Conservation (phyloP, 1,284 basidiomycete genomes). For the Apiotrichum laibachii region DNA sequence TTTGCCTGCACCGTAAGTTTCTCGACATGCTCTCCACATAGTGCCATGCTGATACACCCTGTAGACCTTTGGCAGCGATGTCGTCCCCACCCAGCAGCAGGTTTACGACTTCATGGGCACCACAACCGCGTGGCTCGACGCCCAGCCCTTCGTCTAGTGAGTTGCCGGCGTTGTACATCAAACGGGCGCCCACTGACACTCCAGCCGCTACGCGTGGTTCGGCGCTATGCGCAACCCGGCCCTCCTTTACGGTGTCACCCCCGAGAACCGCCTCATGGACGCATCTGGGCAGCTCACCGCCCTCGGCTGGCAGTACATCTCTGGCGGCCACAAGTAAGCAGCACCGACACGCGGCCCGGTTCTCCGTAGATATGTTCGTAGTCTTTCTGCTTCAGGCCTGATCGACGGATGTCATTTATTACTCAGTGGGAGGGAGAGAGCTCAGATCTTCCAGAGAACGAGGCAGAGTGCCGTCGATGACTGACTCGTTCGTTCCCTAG, state of each 20-base stretch:
- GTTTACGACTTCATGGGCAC: constrained; percentile 8
- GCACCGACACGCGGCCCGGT: background rate
- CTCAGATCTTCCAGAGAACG: too few relatives aligned
- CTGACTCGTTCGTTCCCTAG: too few relatives aligned
- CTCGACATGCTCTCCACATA: background rate
- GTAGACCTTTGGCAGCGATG: background rate
- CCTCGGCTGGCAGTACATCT: constrained; percentile 2
- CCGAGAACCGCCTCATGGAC: constrained; percentile 5
- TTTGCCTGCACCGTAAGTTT: constrained; percentile 24
- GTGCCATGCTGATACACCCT: background rate
- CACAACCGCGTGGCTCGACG: constrained; percentile 3
- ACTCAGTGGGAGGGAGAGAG: too few relatives aligned
- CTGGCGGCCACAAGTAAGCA: background rate
- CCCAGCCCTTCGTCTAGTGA: constrained; percentile 1
- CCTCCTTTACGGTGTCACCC: constrained; percentile 2
- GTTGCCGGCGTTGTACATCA: background rate
- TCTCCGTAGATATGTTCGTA: too few relatives aligned
- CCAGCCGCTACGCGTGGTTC: constrained; percentile 8
- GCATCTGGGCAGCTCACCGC: constrained; percentile 1
- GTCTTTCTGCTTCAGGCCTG: too few relatives aligned
- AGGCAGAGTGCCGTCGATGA: too few relatives aligned
- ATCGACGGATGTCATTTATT: background rate
- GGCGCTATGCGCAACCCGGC: constrained; percentile 2
- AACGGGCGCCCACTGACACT: background rate
- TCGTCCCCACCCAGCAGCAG: constrained; percentile 5